Base-by-base conservation (phyloP, 345 rosid genomes). In the Mercurialis annua region DNA sequence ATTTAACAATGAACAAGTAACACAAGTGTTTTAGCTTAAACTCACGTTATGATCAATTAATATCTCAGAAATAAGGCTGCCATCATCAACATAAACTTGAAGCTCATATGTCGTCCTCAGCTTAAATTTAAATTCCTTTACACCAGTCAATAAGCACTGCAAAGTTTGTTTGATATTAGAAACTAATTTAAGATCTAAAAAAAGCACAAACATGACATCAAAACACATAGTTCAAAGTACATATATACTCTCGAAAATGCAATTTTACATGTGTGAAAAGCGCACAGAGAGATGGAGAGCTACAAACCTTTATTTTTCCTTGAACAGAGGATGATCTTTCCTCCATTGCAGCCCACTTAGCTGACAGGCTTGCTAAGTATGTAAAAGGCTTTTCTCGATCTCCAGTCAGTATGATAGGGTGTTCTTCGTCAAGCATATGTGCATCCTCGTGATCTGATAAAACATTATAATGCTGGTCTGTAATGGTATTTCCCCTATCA, bases 71-170 rank as follows among this genome's bases (percentile, higher is more conserved):
- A 94, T 91, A 71, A 94, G 93, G 80, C 98, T 91, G 62, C 97
- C 99, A 73, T 91, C 99, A 67, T 94, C 97, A 63, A 89, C 89
- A 54, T 85, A 85, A 56, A 89, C 90, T 24, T 50, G 64, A 49
- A 94, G 92, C 81, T 94, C 98, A 66, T 83, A 94, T 18, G 68
- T 71, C 58, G 74, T 62, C 76, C 84, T 83, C 65, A 76, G 81
- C 81, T 81, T 86, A 69, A 82, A 89, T 54, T 82, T 87, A 77
- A 94, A 94, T 31, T 76, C 74, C 77, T 91, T 94, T 30, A 94
- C 96, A 48, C 96, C 98, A 33, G 99, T 94, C 81, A 89, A 65
- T 79, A 89, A 83, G 76, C 99, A 89, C 99, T 91, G 69, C 82
- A 76, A 70, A 33, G 27, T 34, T 56, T 27, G 3, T 55, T 30